These are phyloP conservation scores for Saccharomycopsis malanga DNA, from an alignment of 805 yeast genomes.

Conservation along the genomic window DNA sequence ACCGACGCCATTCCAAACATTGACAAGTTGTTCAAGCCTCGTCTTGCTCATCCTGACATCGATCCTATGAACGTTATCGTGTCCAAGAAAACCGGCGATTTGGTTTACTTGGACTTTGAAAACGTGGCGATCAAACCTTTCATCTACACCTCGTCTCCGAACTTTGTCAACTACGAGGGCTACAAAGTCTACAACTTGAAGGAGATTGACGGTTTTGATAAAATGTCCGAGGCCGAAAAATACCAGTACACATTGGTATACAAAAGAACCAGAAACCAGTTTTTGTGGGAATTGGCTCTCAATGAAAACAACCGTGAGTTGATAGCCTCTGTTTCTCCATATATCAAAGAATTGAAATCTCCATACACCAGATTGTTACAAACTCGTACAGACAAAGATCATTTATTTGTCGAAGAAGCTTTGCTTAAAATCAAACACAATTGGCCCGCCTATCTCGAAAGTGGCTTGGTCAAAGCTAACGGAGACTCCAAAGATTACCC, in stretches of 20 bases:
- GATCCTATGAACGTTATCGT: slow-evolving; percentile 83
- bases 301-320: slow-evolving; percentile 58
- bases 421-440: slow-evolving; percentile 57
- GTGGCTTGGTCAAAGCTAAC: slow-evolving; percentile 38
- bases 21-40: slow-evolving; percentile 58
- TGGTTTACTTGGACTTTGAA: slow-evolving; percentile 75
- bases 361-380: slow-evolving; percentile 59
- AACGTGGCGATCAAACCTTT: slow-evolving; percentile 76
- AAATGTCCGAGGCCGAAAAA: slow-evolving; percentile 63
- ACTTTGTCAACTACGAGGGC: slow-evolving; percentile 81
- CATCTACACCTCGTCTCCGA: slow-evolving; percentile 69
- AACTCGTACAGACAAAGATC: slow-evolving; percentile 48
- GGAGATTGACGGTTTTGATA: slow-evolving; percentile 63
- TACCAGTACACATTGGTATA: slow-evolving; percentile 81
- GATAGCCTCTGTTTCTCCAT: slow-evolving; percentile 79
- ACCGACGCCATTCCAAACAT: slow-evolving; percentile 55
- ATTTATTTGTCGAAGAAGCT: slow-evolving; percentile 57
- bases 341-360: slow-evolving; percentile 59
- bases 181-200: slow-evolving; percentile 73
- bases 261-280: slow-evolving; percentile 85
- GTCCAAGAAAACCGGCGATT: slow-evolving; percentile 32
- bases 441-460: slow-evolving; percentile 61
- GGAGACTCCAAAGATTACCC: slow-evolving; percentile 48
- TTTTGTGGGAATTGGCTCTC: slow-evolving; percentile 74
- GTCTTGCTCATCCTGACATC: slow-evolving; percentile 73